Conservation (phyloP, 108 stramenopile species). For the Cylindrotheca fusiformis region DNA sequence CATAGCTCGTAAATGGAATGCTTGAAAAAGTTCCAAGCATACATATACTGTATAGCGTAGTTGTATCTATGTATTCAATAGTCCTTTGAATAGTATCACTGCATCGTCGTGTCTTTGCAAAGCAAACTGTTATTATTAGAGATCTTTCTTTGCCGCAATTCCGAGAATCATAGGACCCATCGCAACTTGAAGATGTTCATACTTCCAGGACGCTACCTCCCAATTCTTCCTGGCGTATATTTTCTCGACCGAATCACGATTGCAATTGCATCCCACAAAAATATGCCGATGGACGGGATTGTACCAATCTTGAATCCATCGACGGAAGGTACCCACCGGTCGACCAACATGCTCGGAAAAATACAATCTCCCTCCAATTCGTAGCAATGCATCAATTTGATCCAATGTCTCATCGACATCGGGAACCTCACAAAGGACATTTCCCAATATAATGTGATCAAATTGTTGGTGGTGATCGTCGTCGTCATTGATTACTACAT, state of each 20-base stretch:
- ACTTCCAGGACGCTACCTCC: conserved; percentile 32
- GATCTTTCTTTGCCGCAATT: conserved; percentile 11
- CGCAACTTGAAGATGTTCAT: conserved; percentile 1
- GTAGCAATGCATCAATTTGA: conserved; percentile 13
- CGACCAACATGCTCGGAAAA: conserved; percentile 36
- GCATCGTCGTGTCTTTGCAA: too few relatives aligned
- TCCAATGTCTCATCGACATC: conserved; percentile 12
- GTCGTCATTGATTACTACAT: neutral
- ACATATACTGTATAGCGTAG: too few relatives aligned
- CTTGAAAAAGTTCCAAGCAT: too few relatives aligned
- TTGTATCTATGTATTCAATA: too few relatives aligned
- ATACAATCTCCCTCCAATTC: conserved; percentile 26
- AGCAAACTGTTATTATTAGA: too few relatives aligned
- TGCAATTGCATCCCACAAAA: conserved; percentile 33
- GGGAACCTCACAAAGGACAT: conserved; percentile 40
- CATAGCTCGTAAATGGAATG: too few relatives aligned
- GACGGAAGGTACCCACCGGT: conserved; percentile 1
- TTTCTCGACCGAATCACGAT: conserved; percentile 26
- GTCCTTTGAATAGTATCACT: too few relatives aligned
- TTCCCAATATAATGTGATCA: conserved; percentile 39
- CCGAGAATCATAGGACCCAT: conserved; percentile 18
- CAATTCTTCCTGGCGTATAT: conserved; percentile 13
- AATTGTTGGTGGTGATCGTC: too few relatives aligned
- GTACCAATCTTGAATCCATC: conserved; percentile 15
- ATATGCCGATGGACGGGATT: conserved; percentile 33